Evolutionary conservation across 2,329 filamentous ascomycete species (phyloP).

Genomic region (Xylariales sp.): DNA sequence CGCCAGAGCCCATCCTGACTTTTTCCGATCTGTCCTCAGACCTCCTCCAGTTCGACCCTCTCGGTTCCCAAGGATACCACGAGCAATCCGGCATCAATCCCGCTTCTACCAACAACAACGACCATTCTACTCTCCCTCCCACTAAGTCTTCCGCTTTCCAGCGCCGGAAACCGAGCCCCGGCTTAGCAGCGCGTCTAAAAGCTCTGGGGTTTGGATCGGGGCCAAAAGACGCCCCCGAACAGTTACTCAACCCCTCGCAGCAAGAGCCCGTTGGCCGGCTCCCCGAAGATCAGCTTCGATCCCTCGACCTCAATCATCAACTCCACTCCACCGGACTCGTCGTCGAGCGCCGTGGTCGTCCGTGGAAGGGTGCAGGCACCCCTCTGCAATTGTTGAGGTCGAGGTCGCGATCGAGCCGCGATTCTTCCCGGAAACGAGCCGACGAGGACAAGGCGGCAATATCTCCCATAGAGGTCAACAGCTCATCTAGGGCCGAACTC

Average conservation of each 20-base stretch:
- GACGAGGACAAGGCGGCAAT: conserved; percentile 38
- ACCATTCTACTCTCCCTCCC: conserved; percentile 40
- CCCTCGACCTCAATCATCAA: conserved; percentile 75
- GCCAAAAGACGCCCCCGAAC: conserved; percentile 52
- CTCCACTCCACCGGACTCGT: conserved; percentile 62
- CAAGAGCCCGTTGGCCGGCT: conserved; percentile 72
- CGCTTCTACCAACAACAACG: conserved; percentile 44
- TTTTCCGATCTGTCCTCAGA: conserved; percentile 58
- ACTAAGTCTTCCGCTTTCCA: conserved; percentile 47
- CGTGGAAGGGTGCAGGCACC: conserved; percentile 76
- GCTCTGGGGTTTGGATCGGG: conserved; percentile 69
- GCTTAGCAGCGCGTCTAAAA: conserved; percentile 72
- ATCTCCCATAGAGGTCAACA: conserved; percentile 31
- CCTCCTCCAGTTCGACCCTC: conserved; percentile 53
- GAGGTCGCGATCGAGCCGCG: conserved; percentile 49
- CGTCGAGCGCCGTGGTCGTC: conserved; percentile 74
- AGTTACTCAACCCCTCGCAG: conserved; percentile 46
- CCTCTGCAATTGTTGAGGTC: conserved; percentile 55
- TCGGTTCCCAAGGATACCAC: conserved; percentile 39
- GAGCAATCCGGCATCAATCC: conserved; percentile 38
- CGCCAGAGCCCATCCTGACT: conserved; percentile 49
- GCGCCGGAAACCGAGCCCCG: conserved; percentile 70
- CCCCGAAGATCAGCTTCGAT: conserved; percentile 75
- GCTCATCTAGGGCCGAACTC: conserved; percentile 49
- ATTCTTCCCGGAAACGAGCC: conserved; percentile 44